Conservation (phyloP, 2,329 filamentous ascomycete species). For the Paraconiothyrium sp. region DNA sequence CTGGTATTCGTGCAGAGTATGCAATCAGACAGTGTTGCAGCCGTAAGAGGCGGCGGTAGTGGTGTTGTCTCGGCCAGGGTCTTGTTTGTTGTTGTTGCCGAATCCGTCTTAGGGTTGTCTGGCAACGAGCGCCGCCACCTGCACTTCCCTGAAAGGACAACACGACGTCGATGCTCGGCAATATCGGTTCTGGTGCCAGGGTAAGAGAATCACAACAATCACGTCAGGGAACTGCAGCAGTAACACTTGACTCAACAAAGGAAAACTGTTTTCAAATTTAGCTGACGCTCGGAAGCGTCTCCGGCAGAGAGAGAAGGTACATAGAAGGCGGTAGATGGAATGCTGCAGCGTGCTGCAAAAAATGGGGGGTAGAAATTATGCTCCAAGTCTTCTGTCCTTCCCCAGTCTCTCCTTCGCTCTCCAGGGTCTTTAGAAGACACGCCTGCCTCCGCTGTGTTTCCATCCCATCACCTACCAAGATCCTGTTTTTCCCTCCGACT, state of each 20-base stretch:
- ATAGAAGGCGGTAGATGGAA: conserved; percentile 27
- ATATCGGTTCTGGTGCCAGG: neutral
- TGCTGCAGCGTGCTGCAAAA: conserved; percentile 22
- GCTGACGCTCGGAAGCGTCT: conserved; percentile 21
- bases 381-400: conserved; percentile 26
- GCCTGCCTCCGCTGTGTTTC: conserved; percentile 17
- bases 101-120: conserved; percentile 29
- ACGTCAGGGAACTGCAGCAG: neutral
- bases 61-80: conserved; percentile 26
- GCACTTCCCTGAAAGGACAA: conserved; percentile 26
- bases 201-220: neutral
- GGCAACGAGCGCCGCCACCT: conserved; percentile 26
- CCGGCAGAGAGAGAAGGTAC: conserved; percentile 28
- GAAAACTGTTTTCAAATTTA: conserved; percentile 20
- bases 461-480: conserved; percentile 17
- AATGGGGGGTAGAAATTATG: conserved; percentile 19
- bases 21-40: conserved; percentile 9
- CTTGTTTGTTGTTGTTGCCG: conserved; percentile 44
- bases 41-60: conserved; percentile 19
- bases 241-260: conserved; percentile 15
- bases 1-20: neutral
- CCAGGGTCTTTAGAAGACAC: conserved; percentile 21
- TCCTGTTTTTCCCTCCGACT: conserved; percentile 37
- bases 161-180: conserved; percentile 4
- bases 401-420: conserved; percentile 20